These are phyloP conservation scores for Rhododendron vialii DNA, from an alignment of 148 eudicot genomes.

Conservation along the genomic window DNA sequence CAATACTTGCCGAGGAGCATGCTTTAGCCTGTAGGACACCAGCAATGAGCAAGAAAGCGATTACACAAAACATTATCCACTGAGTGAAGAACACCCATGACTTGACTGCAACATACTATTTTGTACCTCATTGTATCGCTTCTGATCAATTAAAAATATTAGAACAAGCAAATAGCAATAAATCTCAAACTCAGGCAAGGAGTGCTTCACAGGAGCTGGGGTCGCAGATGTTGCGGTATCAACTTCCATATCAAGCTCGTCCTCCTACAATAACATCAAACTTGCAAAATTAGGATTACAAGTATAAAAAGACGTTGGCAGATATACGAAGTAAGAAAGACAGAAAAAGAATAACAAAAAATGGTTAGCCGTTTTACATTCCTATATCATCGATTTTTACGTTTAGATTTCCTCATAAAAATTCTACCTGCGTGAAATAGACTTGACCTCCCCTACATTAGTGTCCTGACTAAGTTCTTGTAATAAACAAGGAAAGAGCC, in stretches of 20 bases:
- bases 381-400: not conserved
- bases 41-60: slow-evolving; percentile 10
- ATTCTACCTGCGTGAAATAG: not conserved
- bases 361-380: not conserved
- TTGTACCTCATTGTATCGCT: slow-evolving; percentile 66
- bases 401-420: not conserved
- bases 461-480: not conserved
- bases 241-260: slow-evolving; percentile 85
- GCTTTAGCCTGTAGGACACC: slow-evolving; percentile 61
- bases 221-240: slow-evolving; percentile 72
- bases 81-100: not conserved
- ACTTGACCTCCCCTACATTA: not conserved
- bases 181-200: slow-evolving; percentile 81
- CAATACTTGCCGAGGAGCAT: slow-evolving; percentile 84
- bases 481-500: not conserved
- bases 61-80: not conserved
- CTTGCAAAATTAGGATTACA: not conserved
- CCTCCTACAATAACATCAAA: slow-evolving; percentile 34
- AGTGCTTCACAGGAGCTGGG: slow-evolving; percentile 60
- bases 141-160: slow-evolving; percentile 73
- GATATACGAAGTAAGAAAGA: not conserved
- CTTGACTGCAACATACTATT: not conserved
- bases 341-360: not conserved
- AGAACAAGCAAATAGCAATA: slow-evolving; percentile 80
- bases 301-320: not conserved